A percentile compares a stretch with the other conserved stretches of the same genome.
Conservation (phyloP, 345 rosid genomes). For the Boechera divaricarpa region DNA sequence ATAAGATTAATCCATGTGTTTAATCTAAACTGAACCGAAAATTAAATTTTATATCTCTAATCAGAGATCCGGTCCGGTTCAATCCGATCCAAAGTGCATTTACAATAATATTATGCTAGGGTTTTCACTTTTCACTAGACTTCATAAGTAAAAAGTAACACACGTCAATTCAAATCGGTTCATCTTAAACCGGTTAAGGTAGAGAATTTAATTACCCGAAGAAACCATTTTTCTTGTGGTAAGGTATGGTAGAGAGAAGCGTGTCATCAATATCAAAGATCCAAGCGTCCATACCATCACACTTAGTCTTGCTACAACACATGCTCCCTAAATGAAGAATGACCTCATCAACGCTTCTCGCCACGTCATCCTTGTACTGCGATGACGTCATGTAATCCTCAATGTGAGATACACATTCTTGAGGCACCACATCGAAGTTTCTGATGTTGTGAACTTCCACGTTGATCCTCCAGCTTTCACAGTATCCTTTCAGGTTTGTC, state of each 20-base stretch:
- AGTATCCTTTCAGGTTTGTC: conserved; percentile 53
- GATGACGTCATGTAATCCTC: conserved; percentile 71
- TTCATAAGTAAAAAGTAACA: neutral
- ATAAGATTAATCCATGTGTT: neutral
- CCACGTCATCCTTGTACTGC: conserved; percentile 63
- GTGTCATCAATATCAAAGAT: conserved; percentile 78
- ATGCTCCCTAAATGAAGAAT: conserved; percentile 52
- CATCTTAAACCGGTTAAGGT: neutral
- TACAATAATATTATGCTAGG: no score
- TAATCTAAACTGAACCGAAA: neutral
- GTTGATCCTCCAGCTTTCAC: conserved; percentile 82
- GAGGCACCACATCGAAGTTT: conserved; percentile 67
- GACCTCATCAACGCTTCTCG: conserved; percentile 59
- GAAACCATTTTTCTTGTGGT: conserved; percentile 62
- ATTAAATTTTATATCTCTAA: neutral
- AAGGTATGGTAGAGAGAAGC: conserved; percentile 75
- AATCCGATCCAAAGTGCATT: neutral
- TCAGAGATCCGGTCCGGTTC: neutral
- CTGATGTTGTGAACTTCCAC: conserved; percentile 77
- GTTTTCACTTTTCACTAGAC: neutral
- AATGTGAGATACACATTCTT: conserved; percentile 60
- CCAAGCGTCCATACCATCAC: conserved; percentile 79
- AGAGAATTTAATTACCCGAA: conserved; percentile 51
- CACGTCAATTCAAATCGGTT: neutral
- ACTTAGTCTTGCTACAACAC: conserved; percentile 49